These are phyloP conservation scores for Tilletia indica DNA, from an alignment of 1,284 basidiomycete genomes.

Conservation along the genomic window DNA sequence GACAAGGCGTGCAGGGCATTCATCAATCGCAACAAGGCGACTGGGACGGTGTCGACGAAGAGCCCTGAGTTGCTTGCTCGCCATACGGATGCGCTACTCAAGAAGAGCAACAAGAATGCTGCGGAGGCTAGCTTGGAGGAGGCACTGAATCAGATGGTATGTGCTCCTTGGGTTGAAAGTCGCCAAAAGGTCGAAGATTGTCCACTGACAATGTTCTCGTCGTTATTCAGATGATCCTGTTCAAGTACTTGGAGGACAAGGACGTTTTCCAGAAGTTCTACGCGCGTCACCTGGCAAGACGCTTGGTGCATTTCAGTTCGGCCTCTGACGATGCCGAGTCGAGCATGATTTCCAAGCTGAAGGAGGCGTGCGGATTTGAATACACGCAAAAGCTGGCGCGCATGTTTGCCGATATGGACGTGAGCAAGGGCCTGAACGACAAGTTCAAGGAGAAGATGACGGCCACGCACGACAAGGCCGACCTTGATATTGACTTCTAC, in stretches of 20 bases:
- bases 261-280: conserved; percentile 99
- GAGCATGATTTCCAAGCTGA: conserved; percentile 97
- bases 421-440: conserved; percentile 93
- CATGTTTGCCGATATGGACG: conserved; percentile 98
- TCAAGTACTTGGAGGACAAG: conserved; percentile 99
- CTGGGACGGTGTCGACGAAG: conserved; percentile 59
- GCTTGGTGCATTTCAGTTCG: conserved; percentile 86
- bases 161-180: not conserved
- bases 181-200: not conserved
- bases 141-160: conserved; percentile 75
- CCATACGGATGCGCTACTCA: conserved; percentile 84
- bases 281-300: conserved; percentile 90
- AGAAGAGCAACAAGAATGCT: conserved; percentile 88
- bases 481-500: conserved; percentile 72
- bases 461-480: conserved; percentile 65
- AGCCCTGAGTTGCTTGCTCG: conserved; percentile 93
- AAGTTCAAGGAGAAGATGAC: conserved; percentile 93
- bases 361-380: conserved; percentile 97
- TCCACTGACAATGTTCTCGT: not conserved
- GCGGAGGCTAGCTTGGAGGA: conserved; percentile 88
- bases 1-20: conserved; percentile 93
- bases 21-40: conserved; percentile 87
- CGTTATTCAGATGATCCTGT: conserved; percentile 73
- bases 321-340: conserved; percentile 96
- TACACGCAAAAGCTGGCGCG: conserved; percentile 96